These are phyloP conservation scores for Aspergillus campestris DNA, from an alignment of 495 filamentous ascomycete species.

Conservation along the genomic window DNA sequence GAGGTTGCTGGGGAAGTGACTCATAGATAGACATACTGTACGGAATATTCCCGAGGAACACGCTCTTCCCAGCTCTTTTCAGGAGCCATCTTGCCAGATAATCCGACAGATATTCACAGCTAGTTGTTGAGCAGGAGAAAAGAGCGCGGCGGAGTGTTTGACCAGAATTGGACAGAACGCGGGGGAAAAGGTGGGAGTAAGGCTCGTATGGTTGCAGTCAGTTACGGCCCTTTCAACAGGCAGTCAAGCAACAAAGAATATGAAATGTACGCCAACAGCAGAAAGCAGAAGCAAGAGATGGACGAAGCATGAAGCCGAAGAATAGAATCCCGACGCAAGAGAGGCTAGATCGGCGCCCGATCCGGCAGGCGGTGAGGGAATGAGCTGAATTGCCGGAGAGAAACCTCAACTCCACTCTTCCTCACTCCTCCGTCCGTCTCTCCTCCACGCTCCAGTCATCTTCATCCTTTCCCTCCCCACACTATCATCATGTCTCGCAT, in stretches of 20 bases:
- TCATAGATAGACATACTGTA: constrained; percentile 36
- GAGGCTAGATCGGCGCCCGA: background rate
- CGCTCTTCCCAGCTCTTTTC: constrained; percentile 52
- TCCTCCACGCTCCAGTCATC: constrained; percentile 13
- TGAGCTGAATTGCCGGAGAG: constrained; percentile 13
- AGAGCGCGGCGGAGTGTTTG: background rate
- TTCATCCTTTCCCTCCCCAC: constrained; percentile 8
- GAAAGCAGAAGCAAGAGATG: background rate
- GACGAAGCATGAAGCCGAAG: background rate
- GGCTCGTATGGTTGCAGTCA: too few species aligned
- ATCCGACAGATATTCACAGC: constrained; percentile 6
- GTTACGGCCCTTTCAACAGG: too few species aligned
- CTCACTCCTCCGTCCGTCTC: constrained; percentile 9
- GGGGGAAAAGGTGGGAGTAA: too few species aligned
- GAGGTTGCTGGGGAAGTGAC: background rate
- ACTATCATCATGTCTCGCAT: constrained; percentile 43
- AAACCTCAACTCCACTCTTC: constrained; percentile 11
- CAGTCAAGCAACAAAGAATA: too few species aligned
- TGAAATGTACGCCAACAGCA: too few species aligned
- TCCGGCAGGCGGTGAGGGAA: constrained; percentile 15
- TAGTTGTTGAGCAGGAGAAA: constrained; percentile 5
- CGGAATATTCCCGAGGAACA: constrained; percentile 83
- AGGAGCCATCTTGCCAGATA: constrained; percentile 38
- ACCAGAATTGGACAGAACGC: too few species aligned
- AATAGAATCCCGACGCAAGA: too few species aligned